phyloP scores from a whole-genome alignment of 768 basidiomycete genomes.

The Leccinum truebloodii region DNA sequence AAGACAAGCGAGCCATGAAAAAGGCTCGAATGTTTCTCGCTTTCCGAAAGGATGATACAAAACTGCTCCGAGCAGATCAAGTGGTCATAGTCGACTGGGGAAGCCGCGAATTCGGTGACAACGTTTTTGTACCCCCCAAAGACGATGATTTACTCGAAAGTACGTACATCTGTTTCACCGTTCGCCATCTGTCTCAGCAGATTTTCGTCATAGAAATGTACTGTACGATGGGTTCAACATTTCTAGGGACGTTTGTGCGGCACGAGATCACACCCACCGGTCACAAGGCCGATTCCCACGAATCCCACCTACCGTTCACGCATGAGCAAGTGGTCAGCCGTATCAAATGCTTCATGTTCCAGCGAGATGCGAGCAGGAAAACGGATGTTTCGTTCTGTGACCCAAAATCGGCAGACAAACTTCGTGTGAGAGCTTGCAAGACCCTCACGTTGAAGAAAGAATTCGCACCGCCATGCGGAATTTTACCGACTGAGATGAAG shows the following conservation, averaged over 20 bases:
- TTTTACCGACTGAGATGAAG: background rate
- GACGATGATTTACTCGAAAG: slow-evolving; percentile 15
- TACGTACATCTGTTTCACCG: background rate
- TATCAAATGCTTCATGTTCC: slow-evolving; percentile 11
- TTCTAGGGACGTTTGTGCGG: slow-evolving; percentile 10
- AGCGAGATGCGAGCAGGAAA: slow-evolving; percentile 12
- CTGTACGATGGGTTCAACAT: slow-evolving; percentile 12
- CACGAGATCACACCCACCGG: background rate
- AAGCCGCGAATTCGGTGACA: slow-evolving; percentile 3
- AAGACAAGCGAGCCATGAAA: slow-evolving; percentile 14
- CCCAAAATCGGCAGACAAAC: background rate
- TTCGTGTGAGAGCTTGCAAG: slow-evolving; percentile 8
- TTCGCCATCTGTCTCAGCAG: background rate
- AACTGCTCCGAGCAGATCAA: slow-evolving; percentile 11
- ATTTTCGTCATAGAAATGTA: slow-evolving; percentile 12
- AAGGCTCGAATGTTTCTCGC: slow-evolving; percentile 12
- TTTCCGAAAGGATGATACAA: background rate
- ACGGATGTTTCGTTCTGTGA: slow-evolving; percentile 1
- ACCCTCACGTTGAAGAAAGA: slow-evolving; percentile 7
- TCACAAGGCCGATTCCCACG: background rate
- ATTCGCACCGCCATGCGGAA: slow-evolving; percentile 11
- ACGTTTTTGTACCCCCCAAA: slow-evolving; percentile 12
- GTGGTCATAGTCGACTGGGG: slow-evolving; percentile 18
- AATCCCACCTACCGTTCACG: background rate
- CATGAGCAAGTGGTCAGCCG: slow-evolving; percentile 6